phyloP scores from a whole-genome alignment of 768 basidiomycete species.

The Mycena galericulata region DNA sequence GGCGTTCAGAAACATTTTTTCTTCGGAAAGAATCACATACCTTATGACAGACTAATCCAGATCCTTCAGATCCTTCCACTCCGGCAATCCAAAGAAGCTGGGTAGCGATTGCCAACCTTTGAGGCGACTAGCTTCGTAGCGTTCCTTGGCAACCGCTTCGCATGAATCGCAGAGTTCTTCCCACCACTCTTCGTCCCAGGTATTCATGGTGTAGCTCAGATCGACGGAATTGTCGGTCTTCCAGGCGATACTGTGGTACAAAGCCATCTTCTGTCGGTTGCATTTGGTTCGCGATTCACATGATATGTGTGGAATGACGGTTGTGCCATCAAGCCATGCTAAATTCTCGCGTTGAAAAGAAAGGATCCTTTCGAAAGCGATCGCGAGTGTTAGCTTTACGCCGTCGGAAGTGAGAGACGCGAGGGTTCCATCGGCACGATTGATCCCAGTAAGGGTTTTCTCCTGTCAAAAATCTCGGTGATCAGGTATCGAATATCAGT shows the following conservation, averaged over 20 bases:
- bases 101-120: constrained; percentile 4
- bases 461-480: background rate
- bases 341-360: background rate
- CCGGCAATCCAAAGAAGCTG: background rate
- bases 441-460: background rate
- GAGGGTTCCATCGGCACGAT: background rate
- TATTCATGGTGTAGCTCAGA: background rate
- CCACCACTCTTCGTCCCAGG: background rate
- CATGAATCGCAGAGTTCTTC: background rate
- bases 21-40: too few relatives aligned
- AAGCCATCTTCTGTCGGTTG: too few relatives aligned
- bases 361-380: background rate
- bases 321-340: background rate
- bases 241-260: too few relatives aligned
- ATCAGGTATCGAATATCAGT: too few relatives aligned
- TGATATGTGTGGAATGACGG: background rate
- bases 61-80: background rate
- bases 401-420: background rate
- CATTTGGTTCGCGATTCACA: background rate
- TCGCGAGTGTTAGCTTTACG: background rate
- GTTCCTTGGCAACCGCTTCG: background rate
- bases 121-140: background rate
- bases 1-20: too few relatives aligned
- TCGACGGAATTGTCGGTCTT: too few relatives aligned
- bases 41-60: background rate